Percentiles rank a stretch among this genome's conserved stretches.
Evolutionary conservation across 257 asterid genomes (phyloP).

Genomic region (Solanum dulcamara): DNA sequence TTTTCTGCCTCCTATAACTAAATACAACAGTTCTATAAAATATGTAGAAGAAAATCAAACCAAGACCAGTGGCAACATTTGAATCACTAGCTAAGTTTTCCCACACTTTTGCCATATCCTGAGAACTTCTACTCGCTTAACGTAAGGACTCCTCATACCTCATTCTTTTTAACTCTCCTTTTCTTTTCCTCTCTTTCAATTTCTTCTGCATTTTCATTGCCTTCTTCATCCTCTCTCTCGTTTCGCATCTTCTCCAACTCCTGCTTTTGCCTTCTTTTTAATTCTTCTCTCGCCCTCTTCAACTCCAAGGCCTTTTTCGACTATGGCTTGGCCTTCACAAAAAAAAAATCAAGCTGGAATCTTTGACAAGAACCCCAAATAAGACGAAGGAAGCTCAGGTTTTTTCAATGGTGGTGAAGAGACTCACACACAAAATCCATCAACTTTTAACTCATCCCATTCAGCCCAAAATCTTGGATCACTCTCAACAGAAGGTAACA

Average conservation of each 20-base stretch:
- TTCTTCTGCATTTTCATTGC: slow-evolving; percentile 46
- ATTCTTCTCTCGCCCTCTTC: slow-evolving; percentile 48
- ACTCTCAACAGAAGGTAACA: slow-evolving; percentile 59
- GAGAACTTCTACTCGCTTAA: slow-evolving; percentile 35
- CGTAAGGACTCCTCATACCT: slow-evolving; percentile 38
- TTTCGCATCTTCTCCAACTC: slow-evolving; percentile 39
- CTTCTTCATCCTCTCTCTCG: slow-evolving; percentile 52
- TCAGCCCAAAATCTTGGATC: slow-evolving; percentile 75
- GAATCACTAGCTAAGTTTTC: slow-evolving; percentile 53
- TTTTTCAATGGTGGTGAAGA: slow-evolving; percentile 67
- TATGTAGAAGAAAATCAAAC: slow-evolving; percentile 63
- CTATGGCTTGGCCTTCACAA: slow-evolving; percentile 60
- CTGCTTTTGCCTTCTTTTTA: slow-evolving; percentile 16
- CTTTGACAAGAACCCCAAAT: slow-evolving; percentile 48
- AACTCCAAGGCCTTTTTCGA: slow-evolving; percentile 79
- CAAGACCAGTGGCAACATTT: slow-evolving; percentile 57
- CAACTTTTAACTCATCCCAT: slow-evolving; percentile 67
- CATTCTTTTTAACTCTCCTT: slow-evolving; percentile 41
- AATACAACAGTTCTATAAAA: slow-evolving; percentile 75
- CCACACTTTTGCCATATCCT: slow-evolving; percentile 53
- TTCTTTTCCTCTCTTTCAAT: slow-evolving; percentile 61
- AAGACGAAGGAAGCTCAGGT: slow-evolving; percentile 62
- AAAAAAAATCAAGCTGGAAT: slow-evolving; percentile 42
- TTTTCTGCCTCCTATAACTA: slow-evolving; percentile 74
- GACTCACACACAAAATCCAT: slow-evolving; percentile 66